A percentile compares a stretch with the other conserved stretches of the same genome.
Evolutionary conservation across 805 yeast species (phyloP).

Genomic region (Lachancea lanzarotensis): DNA sequence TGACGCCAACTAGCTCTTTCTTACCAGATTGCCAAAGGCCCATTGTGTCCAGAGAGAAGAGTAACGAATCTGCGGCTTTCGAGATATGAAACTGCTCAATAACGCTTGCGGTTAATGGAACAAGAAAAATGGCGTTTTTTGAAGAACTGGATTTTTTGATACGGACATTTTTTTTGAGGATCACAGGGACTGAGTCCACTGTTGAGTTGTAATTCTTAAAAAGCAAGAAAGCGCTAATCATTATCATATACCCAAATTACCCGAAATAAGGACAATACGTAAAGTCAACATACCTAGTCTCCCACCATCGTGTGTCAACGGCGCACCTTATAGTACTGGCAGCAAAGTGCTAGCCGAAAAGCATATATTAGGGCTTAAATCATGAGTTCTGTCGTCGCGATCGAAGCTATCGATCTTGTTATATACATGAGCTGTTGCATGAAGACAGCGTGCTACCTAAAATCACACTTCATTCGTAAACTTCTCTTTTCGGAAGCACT

Average conservation of each 20-base stretch:
- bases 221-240: background rate
- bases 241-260: background rate
- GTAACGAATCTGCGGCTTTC: slow-evolving; percentile 4
- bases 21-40: slow-evolving; percentile 4
- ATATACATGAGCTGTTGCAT: background rate
- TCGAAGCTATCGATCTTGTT: background rate
- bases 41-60: slow-evolving; percentile 1
- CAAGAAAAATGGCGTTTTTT: background rate
- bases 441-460: too few relatives aligned
- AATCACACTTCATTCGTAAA: slow-evolving; percentile 12
- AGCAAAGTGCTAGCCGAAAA: background rate
- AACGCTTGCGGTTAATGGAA: background rate
- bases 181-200: background rate
- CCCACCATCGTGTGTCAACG: background rate
- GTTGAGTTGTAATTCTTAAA: background rate
- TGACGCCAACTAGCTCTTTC: slow-evolving; percentile 18
- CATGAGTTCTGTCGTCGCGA: too few relatives aligned
- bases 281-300: background rate
- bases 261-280: background rate
- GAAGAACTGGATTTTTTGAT: background rate
- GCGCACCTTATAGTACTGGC: background rate
- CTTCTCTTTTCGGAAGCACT: slow-evolving; percentile 21
- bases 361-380: too few relatives aligned
- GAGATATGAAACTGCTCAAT: background rate
- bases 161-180: background rate